These are phyloP conservation scores for Fraxinus velutina DNA, from an alignment of 305 asterid genomes.

Conservation along the genomic window DNA sequence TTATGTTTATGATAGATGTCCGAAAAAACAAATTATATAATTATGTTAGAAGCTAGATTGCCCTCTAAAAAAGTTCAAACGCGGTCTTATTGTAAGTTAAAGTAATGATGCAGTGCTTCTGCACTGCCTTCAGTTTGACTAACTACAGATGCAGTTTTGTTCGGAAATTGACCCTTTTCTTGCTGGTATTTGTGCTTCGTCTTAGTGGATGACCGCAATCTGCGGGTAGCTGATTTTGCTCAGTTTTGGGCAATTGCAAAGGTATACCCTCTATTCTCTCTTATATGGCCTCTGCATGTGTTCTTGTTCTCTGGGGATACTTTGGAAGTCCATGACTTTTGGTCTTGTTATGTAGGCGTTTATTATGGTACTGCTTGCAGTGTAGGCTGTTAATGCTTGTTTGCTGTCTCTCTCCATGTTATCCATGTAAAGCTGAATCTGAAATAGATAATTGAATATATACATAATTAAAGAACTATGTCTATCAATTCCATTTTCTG, in stretches of 20 bases:
- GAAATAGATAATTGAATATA: not conserved
- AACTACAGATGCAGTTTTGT: conserved; percentile 92
- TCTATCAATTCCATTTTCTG: conserved; percentile 1
- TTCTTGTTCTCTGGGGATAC: conserved; percentile 39
- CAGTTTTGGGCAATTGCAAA: conserved; percentile 99
- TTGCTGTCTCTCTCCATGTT: not conserved
- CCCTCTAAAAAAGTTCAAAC: conserved; percentile 36
- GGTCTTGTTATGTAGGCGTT: conserved; percentile 21
- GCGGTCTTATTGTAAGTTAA: conserved; percentile 47
- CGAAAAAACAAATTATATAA: conserved; percentile 30
- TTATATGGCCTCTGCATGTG: conserved; percentile 50
- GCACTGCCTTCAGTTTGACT: conserved; percentile 83
- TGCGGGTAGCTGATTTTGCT: conserved; percentile 99
- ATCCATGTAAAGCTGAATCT: not conserved
- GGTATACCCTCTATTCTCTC: conserved; percentile 86
- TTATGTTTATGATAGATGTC: conserved; percentile 28
- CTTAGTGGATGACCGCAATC: conserved; percentile 99
- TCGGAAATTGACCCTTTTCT: conserved; percentile 95
- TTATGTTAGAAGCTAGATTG: conserved; percentile 41
- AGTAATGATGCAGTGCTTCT: conserved; percentile 80
- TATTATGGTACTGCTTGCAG: conserved; percentile 16
- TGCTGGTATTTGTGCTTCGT: conserved; percentile 98
- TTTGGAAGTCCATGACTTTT: conserved; percentile 31
- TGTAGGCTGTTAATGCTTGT: conserved; percentile 23
- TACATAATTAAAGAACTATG: not conserved